Conservation (phyloP, 306 rosid genomes). For the Quercus parvula region DNA sequence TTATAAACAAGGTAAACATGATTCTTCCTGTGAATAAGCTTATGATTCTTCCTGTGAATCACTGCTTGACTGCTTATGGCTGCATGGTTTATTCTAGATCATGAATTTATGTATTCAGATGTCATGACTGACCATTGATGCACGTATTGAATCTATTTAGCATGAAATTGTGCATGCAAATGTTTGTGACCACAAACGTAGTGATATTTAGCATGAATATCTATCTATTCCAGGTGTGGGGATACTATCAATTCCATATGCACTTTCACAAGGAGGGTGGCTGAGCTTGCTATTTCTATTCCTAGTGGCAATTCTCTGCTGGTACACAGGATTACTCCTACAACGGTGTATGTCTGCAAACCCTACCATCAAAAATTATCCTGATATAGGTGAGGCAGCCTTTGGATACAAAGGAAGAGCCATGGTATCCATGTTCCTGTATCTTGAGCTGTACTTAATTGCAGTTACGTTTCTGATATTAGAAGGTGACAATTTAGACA, state of each 20-base stretch:
- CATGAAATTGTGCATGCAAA: background rate
- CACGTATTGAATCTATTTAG: background rate
- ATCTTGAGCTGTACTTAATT: constrained; percentile 45
- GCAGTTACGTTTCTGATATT: constrained; percentile 57
- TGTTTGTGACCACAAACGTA: no score
- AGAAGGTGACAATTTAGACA: constrained; percentile 67
- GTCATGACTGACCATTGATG: background rate
- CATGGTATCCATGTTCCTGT: constrained; percentile 39
- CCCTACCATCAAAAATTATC: constrained; percentile 42
- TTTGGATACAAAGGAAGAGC: constrained; percentile 58
- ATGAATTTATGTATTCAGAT: background rate
- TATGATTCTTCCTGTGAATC: background rate
- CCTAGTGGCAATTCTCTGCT: constrained; percentile 44
- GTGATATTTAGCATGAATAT: background rate
- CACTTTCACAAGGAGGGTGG: constrained; percentile 79
- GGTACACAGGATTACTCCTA: constrained; percentile 65
- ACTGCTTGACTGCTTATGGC: background rate
- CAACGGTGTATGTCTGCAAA: constrained; percentile 49
- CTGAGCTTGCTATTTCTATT: constrained; percentile 45
- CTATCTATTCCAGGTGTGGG: constrained; percentile 54
- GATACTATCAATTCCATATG: constrained; percentile 69
- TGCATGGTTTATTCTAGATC: background rate
- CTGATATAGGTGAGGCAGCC: constrained; percentile 62
- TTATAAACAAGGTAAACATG: no score
- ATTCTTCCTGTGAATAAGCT: no score